Conservation (phyloP, 805 yeast genomes). For the Candida easanensis region DNA sequence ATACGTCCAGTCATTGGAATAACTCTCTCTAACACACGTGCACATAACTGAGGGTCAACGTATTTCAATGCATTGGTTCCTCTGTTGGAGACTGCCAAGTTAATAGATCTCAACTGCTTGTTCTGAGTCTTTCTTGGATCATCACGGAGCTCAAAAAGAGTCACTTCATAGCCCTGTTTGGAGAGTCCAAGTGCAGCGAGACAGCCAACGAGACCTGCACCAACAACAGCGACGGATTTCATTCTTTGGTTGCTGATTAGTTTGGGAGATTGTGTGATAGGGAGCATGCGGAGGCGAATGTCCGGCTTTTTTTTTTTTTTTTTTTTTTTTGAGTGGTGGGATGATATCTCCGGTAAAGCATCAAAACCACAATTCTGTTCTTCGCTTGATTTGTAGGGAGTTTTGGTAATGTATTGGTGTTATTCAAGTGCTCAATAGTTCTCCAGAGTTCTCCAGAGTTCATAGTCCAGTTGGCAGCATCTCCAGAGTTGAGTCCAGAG, state of each 20-base stretch:
- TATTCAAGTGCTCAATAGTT: no score
- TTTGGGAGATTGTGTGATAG: no score
- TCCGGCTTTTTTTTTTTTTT: no score
- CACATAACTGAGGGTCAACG: conserved; percentile 59
- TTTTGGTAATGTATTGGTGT: no score
- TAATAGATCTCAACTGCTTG: conserved; percentile 63
- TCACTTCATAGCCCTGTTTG: conserved; percentile 67
- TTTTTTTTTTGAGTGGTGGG: no score
- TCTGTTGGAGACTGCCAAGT: conserved; percentile 82
- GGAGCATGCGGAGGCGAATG: no score
- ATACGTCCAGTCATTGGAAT: conserved; percentile 89
- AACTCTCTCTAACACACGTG: conserved; percentile 51
- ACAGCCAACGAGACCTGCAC: conserved; percentile 91
- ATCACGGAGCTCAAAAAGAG: conserved; percentile 63
- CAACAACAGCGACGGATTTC: conserved; percentile 56
- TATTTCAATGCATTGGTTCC: conserved; percentile 70
- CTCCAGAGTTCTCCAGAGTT: no score
- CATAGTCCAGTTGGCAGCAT: no score
- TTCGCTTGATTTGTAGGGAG: no score
- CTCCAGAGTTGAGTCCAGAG: no score
- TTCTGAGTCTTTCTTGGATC: conserved; percentile 55
- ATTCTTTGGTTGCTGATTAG: neutral
- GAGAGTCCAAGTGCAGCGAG: conserved; percentile 79
- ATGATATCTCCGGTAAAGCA: no score
- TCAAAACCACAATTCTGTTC: no score